Base-by-base conservation (phyloP, 2,329 filamentous ascomycete species). In the Trichoderma lentiforme region DNA sequence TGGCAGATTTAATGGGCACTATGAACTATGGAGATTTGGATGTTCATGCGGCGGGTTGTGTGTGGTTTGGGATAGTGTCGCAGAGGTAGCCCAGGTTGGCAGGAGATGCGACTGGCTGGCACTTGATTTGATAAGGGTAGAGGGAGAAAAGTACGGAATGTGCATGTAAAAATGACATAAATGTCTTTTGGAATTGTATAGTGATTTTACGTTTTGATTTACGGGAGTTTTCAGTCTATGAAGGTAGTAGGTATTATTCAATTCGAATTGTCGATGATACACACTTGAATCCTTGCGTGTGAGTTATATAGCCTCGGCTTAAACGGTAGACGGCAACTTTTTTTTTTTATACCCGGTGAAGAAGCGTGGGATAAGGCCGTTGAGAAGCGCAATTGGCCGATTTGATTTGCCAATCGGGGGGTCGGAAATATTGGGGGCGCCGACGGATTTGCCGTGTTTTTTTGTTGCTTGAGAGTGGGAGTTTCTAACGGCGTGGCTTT, bases 81-180 rank as follows among this genome's bases (percentile, higher is more conserved):
- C 66, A 70, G 66, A 70, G 66, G 66, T 70, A 70, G 34, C 66
- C 66, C 66, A 70, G 66, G 18, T 62, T 62, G 66, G 66, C 66
- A 70, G 66, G 66, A 70, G 66, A 70, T 70, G 66, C 66, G 66
- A 62, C n/a, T 70, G 56, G 57, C 56, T 47, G 18, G 32, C 12
- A 34, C 32, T 14, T 64, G 18, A 51, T 51, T 14, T 64, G 18
- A 51, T 51, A 51, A 51, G n/a, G n/a, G n/a, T 15, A 39, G n/a
- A 7, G 21, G 21, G 21, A 21, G 6, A 6, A 21, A 51, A 43
- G 5, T 47, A 47, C 21, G 9, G n/a, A 9, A 51, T 51, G 9
- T 18, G 43, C 43, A 47, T 51, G 4, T 51, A 21, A 51, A 51
- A 51, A 12, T 21, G n/a, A n/a, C n/a, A 51, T 0, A 0, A 1